Evolutionary conservation across 192 early-diverging fungal species (phyloP).

Genomic region (Rhizophlyctis rosea): DNA sequence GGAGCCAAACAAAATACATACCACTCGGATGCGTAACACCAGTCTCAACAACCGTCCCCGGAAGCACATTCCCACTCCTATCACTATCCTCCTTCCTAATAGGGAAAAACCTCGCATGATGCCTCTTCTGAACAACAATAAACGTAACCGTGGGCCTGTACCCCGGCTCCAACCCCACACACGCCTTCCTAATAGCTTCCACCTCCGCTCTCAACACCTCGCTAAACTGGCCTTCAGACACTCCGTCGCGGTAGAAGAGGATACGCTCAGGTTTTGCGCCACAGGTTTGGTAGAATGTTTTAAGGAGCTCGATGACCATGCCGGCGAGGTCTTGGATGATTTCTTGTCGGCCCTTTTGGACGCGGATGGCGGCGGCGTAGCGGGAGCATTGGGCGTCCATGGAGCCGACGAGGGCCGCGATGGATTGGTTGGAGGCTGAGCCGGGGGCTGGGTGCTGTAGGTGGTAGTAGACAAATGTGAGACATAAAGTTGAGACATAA

Average conservation of each 20-base stretch:
- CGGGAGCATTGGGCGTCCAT: constrained; percentile 61
- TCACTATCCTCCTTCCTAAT: constrained; percentile 55
- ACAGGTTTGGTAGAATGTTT: constrained; percentile 55
- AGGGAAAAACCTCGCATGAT: constrained; percentile 76
- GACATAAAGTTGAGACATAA: neutral
- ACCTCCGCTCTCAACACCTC: constrained; percentile 76
- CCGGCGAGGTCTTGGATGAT: constrained; percentile 47
- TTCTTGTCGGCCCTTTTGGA: constrained; percentile 49
- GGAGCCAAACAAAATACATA: too few species aligned
- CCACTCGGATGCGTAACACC: constrained; percentile 51
- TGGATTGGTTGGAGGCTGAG: constrained; percentile 51
- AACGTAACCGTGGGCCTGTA: constrained; percentile 83
- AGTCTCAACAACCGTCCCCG: constrained; percentile 57
- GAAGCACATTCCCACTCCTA: constrained; percentile 51
- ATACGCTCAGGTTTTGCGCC: constrained; percentile 56
- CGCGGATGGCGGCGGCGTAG: constrained; percentile 51
- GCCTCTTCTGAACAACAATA: constrained; percentile 84
- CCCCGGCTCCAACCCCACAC: constrained; percentile 52
- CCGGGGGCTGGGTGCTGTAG: constrained; percentile 55
- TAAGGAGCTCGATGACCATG: constrained; percentile 57
- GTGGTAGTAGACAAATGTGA: constrained; percentile 1
- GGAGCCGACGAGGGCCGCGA: constrained; percentile 59
- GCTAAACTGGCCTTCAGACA: constrained; percentile 83
- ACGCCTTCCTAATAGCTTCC: constrained; percentile 64
- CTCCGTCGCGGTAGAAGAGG: constrained; percentile 68